Evolutionary conservation across 805 yeast species (phyloP).

Genomic region (Candida corydali): DNA sequence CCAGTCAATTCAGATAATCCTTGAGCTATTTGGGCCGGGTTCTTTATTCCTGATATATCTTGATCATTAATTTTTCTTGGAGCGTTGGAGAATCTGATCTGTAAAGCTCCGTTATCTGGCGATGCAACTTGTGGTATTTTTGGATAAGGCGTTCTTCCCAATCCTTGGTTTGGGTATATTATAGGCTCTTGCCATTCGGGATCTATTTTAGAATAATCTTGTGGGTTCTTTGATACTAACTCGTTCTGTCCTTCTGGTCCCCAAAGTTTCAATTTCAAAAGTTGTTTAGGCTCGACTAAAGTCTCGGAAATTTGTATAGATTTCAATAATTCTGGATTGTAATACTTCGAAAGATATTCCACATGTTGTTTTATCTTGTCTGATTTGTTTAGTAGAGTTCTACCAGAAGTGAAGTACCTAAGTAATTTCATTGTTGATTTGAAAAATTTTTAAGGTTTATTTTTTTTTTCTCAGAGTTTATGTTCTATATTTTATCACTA

Average conservation of each 20-base stretch:
- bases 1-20: slow-evolving; percentile 65
- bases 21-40: slow-evolving; percentile 38
- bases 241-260: slow-evolving; percentile 32
- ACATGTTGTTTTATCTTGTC: slow-evolving; percentile 39
- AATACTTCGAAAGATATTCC: slow-evolving; percentile 64
- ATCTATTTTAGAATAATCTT: slow-evolving; percentile 65
- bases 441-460: neutral
- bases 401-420: slow-evolving; percentile 5
- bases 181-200: slow-evolving; percentile 70
- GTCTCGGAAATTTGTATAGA: slow-evolving; percentile 80
- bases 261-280: slow-evolving; percentile 33
- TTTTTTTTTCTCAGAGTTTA: too few relatives aligned
- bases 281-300: slow-evolving; percentile 61
- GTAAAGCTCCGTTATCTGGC: slow-evolving; percentile 44
- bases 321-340: slow-evolving; percentile 76
- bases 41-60: slow-evolving; percentile 12
- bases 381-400: slow-evolving; percentile 1
- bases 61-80: slow-evolving; percentile 9
- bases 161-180: slow-evolving; percentile 46
- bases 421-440: slow-evolving; percentile 2
- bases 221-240: slow-evolving; percentile 51
- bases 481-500: neutral
- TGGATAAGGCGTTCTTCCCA: slow-evolving; percentile 52
- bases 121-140: slow-evolving; percentile 52
- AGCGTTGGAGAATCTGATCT: slow-evolving; percentile 29